phyloP scores from a whole-genome alignment of 495 filamentous ascomycete genomes.

The Collariella sp. region DNA sequence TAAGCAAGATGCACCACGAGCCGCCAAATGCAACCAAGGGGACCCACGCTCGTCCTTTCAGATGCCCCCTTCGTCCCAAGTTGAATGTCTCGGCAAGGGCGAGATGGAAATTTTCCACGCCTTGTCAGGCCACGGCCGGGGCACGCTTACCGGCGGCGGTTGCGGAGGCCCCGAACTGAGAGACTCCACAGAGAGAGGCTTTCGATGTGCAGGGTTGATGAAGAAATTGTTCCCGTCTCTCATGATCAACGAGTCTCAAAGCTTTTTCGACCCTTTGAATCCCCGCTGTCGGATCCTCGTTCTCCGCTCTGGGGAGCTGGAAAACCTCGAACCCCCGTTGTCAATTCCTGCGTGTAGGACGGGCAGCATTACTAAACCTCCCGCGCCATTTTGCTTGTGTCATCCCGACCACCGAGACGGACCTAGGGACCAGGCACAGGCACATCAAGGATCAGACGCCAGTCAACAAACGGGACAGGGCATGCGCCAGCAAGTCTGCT shows the following conservation, averaged over 20 bases:
- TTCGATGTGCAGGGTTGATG: not conserved
- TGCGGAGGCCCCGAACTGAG: not conserved
- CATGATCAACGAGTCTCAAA: not conserved
- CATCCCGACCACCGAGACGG: not conserved
- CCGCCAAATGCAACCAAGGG: not conserved
- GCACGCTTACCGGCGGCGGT: not conserved
- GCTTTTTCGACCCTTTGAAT: not conserved
- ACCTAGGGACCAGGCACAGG: not conserved
- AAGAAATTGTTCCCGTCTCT: not conserved
- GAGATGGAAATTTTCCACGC: conserved; percentile 6
- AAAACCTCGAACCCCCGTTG: not conserved
- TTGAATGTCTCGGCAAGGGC: not conserved
- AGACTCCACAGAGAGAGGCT: conserved; percentile 1
- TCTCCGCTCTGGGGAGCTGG: conserved; percentile 7
- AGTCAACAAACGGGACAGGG: not conserved
- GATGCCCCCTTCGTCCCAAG: not conserved
- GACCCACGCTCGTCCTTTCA: not conserved
- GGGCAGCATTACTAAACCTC: not conserved
- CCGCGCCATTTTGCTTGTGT: not conserved
- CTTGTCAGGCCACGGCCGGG: not conserved
- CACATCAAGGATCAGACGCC: not conserved
- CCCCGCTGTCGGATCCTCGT: conserved; percentile 7
- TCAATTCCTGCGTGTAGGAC: not conserved
- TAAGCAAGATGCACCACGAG: not conserved
- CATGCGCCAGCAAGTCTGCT: not conserved